Base-by-base conservation (phyloP, 2,329 filamentous ascomycete species). In the Aspergillus carbonarius region DNA sequence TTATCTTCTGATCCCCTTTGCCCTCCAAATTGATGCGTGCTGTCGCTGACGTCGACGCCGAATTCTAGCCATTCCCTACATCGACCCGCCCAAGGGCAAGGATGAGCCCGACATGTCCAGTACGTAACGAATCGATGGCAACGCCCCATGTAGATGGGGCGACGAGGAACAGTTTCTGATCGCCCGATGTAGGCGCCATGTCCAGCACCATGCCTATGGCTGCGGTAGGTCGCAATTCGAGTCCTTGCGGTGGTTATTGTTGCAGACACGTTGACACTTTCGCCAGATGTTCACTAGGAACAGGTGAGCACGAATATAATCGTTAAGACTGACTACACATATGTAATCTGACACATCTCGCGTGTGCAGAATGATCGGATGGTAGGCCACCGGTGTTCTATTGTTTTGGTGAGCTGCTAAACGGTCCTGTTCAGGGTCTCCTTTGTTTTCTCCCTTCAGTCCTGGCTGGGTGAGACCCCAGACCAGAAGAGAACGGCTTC, bases 201-300 rank as follows among this genome's bases (percentile, higher is more conserved):
- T 81, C 83, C 54, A 93, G 88, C 71, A 96, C 93, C 35, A 82
- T 98, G 72, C 93, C 93, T 59, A 97, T 97, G 93, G 92, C 91
- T 59, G 93, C 93, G 63, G 85, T 88, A 79, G 75, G 81, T 81
- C 61, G 39, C 54, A 18, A 30, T 56, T 32, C 25, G 27, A 48
- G 44, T 17, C 13, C n/a, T 30, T 18, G 15, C 20, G 44, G 25
- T 12, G 2, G 9, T 48, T 48, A 15, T 12, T 12, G 44, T 9
- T 48, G 32, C 44, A 48, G 18, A 47, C 49, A 61, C 59, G 59
- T 65, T 70, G 57, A 71, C 58, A 46, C 4, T 32, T 42, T n/a
- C 40, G 32, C 30, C 65, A 87, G 84, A 96, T 96, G 83, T 95
- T 96, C 74, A 95, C 90, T 68, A 85, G 92, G 66, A 96, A 96